A percentile compares a stretch with the other conserved stretches of the same genome.
Evolutionary conservation across 768 basidiomycete genomes (phyloP).

Genomic region (Agrocybe chaxingu): DNA sequence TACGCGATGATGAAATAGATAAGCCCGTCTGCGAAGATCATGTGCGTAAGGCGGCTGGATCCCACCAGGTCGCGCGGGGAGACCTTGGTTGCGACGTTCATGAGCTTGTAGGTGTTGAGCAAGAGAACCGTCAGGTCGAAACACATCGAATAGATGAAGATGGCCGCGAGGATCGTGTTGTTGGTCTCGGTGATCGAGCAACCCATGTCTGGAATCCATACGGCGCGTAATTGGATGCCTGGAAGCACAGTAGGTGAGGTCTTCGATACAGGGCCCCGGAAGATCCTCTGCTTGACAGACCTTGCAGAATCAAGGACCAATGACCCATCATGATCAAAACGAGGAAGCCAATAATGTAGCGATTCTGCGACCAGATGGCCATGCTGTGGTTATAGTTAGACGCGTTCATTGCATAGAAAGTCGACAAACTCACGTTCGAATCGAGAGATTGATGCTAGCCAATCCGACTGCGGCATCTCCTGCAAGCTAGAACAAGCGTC

Average conservation of each 20-base stretch:
- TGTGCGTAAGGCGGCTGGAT: slow-evolving; percentile 47
- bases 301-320: slow-evolving; percentile 70
- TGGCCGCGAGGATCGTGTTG: slow-evolving; percentile 61
- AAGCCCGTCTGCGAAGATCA: slow-evolving; percentile 72
- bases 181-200: slow-evolving; percentile 61
- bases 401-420: background rate
- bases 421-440: slow-evolving; percentile 45
- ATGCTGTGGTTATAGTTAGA: slow-evolving; percentile 25
- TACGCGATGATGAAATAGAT: slow-evolving; percentile 77
- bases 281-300: slow-evolving; percentile 22
- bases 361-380: slow-evolving; percentile 63
- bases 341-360: slow-evolving; percentile 47
- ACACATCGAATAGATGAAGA: slow-evolving; percentile 76
- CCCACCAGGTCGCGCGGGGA: slow-evolving; percentile 15
- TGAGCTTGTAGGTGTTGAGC: slow-evolving; percentile 60
- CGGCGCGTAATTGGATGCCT: slow-evolving; percentile 61
- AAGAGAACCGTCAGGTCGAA: slow-evolving; percentile 63
- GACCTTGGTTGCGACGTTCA: slow-evolving; percentile 20
- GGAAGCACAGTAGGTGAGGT: background rate
- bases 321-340: slow-evolving; percentile 62
- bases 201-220: slow-evolving; percentile 42
- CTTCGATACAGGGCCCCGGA: background rate
- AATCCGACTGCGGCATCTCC: slow-evolving; percentile 50
- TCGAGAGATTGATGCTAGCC: slow-evolving; percentile 59
- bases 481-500: slow-evolving; percentile 13